Evolutionary conservation across 768 basidiomycete genomes (phyloP), one percentile per base, ranked within the genome.

Genomic region (Daedaleopsis sinensis): DNA sequence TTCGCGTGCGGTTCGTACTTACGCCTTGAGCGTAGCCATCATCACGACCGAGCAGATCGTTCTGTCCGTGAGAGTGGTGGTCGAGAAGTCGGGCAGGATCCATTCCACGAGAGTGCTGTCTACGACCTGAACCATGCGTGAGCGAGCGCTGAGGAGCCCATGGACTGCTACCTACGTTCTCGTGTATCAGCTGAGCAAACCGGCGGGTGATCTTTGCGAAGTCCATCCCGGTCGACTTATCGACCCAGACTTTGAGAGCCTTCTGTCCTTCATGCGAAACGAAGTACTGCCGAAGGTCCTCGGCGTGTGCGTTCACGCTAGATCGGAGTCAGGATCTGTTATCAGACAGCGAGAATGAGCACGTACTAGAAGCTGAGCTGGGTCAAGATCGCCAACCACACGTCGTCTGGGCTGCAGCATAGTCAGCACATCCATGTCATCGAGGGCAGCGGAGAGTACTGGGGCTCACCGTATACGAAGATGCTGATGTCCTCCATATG

Each of bases 371-470:
- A 70, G 55, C 69, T 77, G 62, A 78, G 66, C 48, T 79, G 78
- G n/a, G 63, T 67, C 7, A 79, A 60, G 47, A 81, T 79, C 1
- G 78, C 75, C 3, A 77, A 67, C 79, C 82, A 83, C 38, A 83
- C 73, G 65, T 84, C 82, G 55, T 84, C 82, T 7, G 82, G 82
- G 9, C 82, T 21, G 44, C n/a, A 46, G 44, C 21, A 4, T n/a
- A 18, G 18, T 21, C 21, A 18, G 18, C 21, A 5, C 18, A 16
- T 46, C 44, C n/a, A 9, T 10, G n/a, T n/a, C 15, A 19, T n/a
- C 0, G 4, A 15, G 5, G 13, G 21, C 21, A 5, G 32, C 58
- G 15, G 32, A 3, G 7, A 32, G 27, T 32, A 32, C n/a, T n/a
- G n/a, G 27, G 27, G 27, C 27, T 3, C 27, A 61, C 59, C 59